Evolutionary conservation across 306 rosid genomes (phyloP).

Genomic region (Trichosanthes cucumerina): DNA sequence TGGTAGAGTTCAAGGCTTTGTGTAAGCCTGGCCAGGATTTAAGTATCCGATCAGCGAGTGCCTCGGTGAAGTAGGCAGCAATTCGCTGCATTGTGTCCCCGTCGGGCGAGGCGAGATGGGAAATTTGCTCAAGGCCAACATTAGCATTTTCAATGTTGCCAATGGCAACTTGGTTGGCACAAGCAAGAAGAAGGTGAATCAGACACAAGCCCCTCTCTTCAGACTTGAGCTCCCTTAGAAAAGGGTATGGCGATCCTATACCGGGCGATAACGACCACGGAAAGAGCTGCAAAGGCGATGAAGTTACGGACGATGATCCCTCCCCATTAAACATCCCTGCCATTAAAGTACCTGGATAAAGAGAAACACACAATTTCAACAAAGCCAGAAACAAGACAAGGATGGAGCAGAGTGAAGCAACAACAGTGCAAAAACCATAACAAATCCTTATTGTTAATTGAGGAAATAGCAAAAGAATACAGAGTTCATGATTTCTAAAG

Average conservation of each 20-base stretch:
- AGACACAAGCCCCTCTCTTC: conserved; percentile 48
- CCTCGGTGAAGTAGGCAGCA: conserved; percentile 68
- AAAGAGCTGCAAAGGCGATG: conserved; percentile 23
- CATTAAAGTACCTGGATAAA: background rate
- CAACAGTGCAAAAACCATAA: background rate
- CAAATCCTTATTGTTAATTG: background rate
- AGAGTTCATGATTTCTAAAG: background rate
- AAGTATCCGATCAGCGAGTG: conserved; percentile 57
- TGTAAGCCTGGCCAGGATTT: conserved; percentile 55
- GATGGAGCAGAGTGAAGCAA: background rate
- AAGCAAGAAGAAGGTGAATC: conserved; percentile 42
- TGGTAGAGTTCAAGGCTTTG: conserved; percentile 53
- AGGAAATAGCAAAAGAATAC: background rate
- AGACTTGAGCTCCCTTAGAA: conserved; percentile 39
- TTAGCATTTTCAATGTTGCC: conserved; percentile 69
- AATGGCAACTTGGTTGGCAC: conserved; percentile 62
- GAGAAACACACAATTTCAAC: conserved; percentile 1
- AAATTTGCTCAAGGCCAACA: conserved; percentile 48
- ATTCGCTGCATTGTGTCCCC: conserved; percentile 63
- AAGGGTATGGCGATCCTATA: conserved; percentile 48
- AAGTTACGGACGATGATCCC: conserved; percentile 31
- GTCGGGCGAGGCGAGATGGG: conserved; percentile 57
- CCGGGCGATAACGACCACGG: conserved; percentile 28
- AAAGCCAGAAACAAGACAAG: background rate
- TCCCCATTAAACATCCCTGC: conserved; percentile 30